phyloP scores from a whole-genome alignment of 2,329 filamentous ascomycete genomes.

The Colletotrichum sp. region DNA sequence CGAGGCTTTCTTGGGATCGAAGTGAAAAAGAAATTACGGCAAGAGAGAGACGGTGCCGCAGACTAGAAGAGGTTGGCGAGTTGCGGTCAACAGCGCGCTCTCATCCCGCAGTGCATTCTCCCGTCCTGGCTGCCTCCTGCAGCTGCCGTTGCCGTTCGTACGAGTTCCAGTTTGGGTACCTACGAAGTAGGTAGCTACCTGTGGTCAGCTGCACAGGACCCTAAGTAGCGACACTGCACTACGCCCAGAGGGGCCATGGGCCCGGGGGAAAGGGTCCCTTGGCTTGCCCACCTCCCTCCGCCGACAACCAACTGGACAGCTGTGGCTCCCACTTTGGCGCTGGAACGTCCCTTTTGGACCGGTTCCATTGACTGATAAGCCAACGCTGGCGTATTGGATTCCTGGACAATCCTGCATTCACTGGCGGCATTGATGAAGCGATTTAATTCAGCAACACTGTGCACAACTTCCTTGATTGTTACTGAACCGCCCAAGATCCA shows the following conservation, averaged over 20 bases:
- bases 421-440: background rate
- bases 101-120: background rate
- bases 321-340: background rate
- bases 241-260: background rate
- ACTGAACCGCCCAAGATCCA: background rate
- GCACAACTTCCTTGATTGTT: background rate
- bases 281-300: background rate
- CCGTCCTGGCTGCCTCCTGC: background rate
- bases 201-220: slow-evolving; percentile 9
- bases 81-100: slow-evolving; percentile 11
- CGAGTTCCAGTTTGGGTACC: background rate
- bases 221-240: background rate
- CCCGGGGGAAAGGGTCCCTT: background rate
- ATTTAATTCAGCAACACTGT: background rate
- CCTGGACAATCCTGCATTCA: background rate
- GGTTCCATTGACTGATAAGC: background rate
- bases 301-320: background rate
- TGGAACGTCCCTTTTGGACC: background rate
- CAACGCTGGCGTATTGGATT: background rate
- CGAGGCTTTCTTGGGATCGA: background rate
- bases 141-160: background rate
- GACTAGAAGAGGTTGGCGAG: background rate
- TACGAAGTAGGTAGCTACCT: background rate
- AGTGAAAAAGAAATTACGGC: background rate
- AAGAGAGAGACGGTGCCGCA: background rate